phyloP scores from a whole-genome alignment of 768 basidiomycete genomes.

The Suillus clintonianus region DNA sequence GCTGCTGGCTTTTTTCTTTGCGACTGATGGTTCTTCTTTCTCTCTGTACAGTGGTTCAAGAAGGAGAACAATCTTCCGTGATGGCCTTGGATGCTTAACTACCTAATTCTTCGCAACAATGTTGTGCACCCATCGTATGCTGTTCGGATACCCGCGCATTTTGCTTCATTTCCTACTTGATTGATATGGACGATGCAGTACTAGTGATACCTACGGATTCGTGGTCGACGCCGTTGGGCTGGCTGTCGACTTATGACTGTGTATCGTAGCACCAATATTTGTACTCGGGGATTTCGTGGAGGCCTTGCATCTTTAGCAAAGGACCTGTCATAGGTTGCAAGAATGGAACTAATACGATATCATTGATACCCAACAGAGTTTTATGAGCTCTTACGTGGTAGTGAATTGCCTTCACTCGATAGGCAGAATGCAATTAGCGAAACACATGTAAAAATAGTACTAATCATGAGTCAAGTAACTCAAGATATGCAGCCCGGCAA shows the following conservation, averaged over 20 bases:
- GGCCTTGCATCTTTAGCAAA: neutral
- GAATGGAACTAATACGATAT: neutral
- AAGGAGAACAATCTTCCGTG: slow-evolving; percentile 29
- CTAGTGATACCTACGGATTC: neutral
- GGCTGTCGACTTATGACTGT: neutral
- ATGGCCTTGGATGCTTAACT: neutral
- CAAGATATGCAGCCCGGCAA: slow-evolving; percentile 53
- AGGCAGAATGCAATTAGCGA: neutral
- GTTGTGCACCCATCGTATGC: neutral
- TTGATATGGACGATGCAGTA: neutral
- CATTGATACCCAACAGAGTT: neutral
- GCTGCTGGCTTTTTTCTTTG: neutral
- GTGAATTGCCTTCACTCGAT: neutral
- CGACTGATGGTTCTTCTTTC: neutral
- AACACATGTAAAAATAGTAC: neutral
- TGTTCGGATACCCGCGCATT: neutral
- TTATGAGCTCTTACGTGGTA: neutral
- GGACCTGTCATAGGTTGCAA: neutral
- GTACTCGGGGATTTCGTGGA: neutral
- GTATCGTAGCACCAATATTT: neutral
- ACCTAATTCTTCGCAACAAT: neutral
- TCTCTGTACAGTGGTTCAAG: slow-evolving; percentile 30
- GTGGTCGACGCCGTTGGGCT: neutral
- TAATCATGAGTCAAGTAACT: slow-evolving; percentile 33
- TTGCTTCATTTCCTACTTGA: neutral